Evolutionary conservation across 108 stramenopile species (phyloP), one percentile per base, ranked within the genome.

Genomic region (Asterionellopsis glacialis): DNA sequence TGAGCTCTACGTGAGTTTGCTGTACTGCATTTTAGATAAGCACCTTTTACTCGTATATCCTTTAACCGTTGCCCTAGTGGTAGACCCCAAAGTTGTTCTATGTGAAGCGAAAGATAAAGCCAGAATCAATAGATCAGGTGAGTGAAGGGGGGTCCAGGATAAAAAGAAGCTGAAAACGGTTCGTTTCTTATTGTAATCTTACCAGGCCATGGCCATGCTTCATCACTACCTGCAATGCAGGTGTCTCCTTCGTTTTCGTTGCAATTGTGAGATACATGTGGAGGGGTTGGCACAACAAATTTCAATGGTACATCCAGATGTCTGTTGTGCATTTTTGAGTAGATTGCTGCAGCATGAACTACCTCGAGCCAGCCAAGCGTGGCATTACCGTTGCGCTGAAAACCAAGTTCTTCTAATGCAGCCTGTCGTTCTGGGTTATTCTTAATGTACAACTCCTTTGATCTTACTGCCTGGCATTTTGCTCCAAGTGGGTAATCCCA

Each of bases 281-380:
- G 80, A 24, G 82, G 80, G 48, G 67, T 56, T 5, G 88, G 85
- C 0, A 88, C 85, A 1, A 71, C 72, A 62, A 88, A 93, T 27
- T 78, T 64, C 2, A 66, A 59, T 11, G 88, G 88, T 26, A 87
- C 83, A 63, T 89, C 79, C 22, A 93, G 64, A 11, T 58, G 53
- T 38, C 85, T 64, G 12, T 76, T 66, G 61, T 93, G 76, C 72
- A 87, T 74, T 65, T 80, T 69, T 21, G 83, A 85, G 64, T 93
- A 93, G 41, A 93, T 86, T 6, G 91, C 91, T 18, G 88, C 81
- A 14, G 88, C 91, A 71, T 93, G 91, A 10, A 87, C 77, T 2
- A 93, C 88, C 59, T 86, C 70, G 12, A 89, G 58, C 91, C 91
- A 93, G 1, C 85, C 80, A 0, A 85, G 58, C 45, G 73, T 61